phyloP scores from a whole-genome alignment of 2,329 filamentous ascomycete genomes.

The Monosporascus cannonballus region DNA sequence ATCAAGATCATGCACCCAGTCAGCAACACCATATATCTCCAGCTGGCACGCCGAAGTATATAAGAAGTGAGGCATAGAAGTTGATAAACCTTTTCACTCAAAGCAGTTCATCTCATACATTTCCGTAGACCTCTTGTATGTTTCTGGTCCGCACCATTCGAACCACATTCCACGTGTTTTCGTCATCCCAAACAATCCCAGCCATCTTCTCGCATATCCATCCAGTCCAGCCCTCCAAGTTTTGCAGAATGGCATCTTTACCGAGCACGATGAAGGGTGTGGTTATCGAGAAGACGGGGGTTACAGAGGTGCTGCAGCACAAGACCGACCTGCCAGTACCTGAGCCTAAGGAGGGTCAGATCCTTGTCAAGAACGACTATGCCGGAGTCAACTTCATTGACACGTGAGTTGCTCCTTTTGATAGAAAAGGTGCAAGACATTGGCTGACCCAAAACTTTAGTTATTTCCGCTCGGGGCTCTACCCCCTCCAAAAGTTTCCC shows the following conservation, averaged over 20 bases:
- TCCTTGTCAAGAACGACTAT: slow-evolving; percentile 76
- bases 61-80: too few species aligned
- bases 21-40: too few species aligned
- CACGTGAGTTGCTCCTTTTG: slow-evolving; percentile 41
- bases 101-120: too few species aligned
- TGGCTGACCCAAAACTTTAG: slow-evolving; percentile 23
- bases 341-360: slow-evolving; percentile 57
- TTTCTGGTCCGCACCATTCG: not conserved
- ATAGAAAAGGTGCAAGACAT: not conserved
- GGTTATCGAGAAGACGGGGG: slow-evolving; percentile 65
- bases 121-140: not conserved
- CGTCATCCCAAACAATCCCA: not conserved
- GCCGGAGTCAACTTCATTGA: slow-evolving; percentile 87
- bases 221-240: not conserved
- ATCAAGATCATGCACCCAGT: too few species aligned
- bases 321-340: slow-evolving; percentile 68
- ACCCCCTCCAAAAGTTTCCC: slow-evolving; percentile 62
- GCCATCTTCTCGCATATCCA: not conserved
- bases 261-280: slow-evolving; percentile 69
- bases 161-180: not conserved
- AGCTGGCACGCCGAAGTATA: too few species aligned
- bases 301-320: slow-evolving; percentile 64
- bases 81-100: too few species aligned
- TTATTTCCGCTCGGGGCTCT: slow-evolving; percentile 84
- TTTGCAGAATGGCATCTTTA: slow-evolving; percentile 30